Conservation (phyloP, 192 early-diverging fungal genomes). For the Powellomyces hirtus region DNA sequence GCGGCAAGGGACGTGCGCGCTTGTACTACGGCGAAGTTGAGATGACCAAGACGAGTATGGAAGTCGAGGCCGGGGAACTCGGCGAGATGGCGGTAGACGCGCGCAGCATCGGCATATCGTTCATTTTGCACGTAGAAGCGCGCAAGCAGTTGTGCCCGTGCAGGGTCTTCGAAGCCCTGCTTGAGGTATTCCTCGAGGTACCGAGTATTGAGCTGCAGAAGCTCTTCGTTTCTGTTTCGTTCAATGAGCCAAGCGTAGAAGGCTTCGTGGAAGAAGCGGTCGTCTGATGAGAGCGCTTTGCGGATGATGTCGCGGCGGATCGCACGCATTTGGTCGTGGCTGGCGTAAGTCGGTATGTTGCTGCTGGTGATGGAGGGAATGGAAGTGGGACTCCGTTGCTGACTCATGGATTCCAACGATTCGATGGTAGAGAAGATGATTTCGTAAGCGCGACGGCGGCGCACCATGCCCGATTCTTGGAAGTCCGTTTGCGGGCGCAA, state of each 20-base stretch:
- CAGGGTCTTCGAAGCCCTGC: neutral
- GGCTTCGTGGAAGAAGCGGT: constrained; percentile 63
- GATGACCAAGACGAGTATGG: neutral
- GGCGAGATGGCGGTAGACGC: constrained; percentile 33
- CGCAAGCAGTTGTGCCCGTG: constrained; percentile 45
- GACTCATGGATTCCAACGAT: neutral
- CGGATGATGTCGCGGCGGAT: constrained; percentile 16
- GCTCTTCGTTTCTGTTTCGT: constrained; percentile 37
- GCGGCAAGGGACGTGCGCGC: constrained; percentile 4
- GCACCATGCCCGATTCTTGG: neutral
- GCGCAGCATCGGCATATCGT: constrained; percentile 58
- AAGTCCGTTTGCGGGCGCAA: neutral
- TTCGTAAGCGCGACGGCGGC: constrained; percentile 5
- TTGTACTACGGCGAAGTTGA: constrained; percentile 15
- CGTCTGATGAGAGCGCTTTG: constrained; percentile 47
- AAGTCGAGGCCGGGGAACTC: neutral
- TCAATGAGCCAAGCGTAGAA: constrained; percentile 67
- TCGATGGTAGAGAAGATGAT: constrained; percentile 12
- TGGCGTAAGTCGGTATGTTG: neutral
- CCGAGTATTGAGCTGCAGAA: constrained; percentile 39
- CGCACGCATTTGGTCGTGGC: neutral
- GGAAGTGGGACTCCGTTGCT: neutral
- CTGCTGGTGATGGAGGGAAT: too few species aligned
- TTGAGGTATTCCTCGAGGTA: constrained; percentile 39
- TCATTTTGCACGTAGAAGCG: constrained; percentile 60